A percentile compares a stretch with the other conserved stretches of the same genome.
Conservation (phyloP, 306 rosid genomes). For the Datisca glomerata region DNA sequence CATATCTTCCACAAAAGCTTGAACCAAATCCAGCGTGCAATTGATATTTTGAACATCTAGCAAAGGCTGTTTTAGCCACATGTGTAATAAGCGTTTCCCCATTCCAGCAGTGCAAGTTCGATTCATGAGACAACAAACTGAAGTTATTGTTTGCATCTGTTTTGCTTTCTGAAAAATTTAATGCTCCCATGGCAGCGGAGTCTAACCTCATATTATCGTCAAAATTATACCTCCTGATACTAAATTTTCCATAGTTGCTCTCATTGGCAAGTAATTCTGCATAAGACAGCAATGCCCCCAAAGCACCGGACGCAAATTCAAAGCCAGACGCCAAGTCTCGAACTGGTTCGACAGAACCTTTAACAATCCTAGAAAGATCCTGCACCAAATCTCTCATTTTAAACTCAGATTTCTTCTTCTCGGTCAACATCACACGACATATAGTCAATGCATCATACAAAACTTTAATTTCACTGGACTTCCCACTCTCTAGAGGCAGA, state of each 20-base stretch:
- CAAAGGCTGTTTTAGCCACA: slow-evolving; percentile 96
- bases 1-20: slow-evolving; percentile 88
- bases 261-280: slow-evolving; percentile 86
- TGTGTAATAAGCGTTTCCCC: slow-evolving; percentile 86
- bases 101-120: slow-evolving; percentile 98
- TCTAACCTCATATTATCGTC: slow-evolving; percentile 84
- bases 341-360: slow-evolving; percentile 87
- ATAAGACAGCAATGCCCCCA: slow-evolving; percentile 81
- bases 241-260: slow-evolving; percentile 76
- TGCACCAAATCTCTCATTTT: slow-evolving; percentile 80
- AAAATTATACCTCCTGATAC: slow-evolving; percentile 62
- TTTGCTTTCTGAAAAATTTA: slow-evolving; percentile 81
- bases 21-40: slow-evolving; percentile 75
- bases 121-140: slow-evolving; percentile 88
- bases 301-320: slow-evolving; percentile 82
- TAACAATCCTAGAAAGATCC: slow-evolving; percentile 87
- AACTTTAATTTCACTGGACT: slow-evolving; percentile 46
- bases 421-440: slow-evolving; percentile 89
- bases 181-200: slow-evolving; percentile 89
- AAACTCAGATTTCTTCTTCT: slow-evolving; percentile 76
- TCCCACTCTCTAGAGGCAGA: slow-evolving; percentile 52
- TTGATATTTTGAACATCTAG: slow-evolving; percentile 66
- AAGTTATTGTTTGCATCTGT: slow-evolving; percentile 94
- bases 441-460: slow-evolving; percentile 54
- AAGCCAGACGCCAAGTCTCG: slow-evolving; percentile 76